phyloP scores from a whole-genome alignment of 1,284 basidiomycete species.

The Boletellus deceptivus region DNA sequence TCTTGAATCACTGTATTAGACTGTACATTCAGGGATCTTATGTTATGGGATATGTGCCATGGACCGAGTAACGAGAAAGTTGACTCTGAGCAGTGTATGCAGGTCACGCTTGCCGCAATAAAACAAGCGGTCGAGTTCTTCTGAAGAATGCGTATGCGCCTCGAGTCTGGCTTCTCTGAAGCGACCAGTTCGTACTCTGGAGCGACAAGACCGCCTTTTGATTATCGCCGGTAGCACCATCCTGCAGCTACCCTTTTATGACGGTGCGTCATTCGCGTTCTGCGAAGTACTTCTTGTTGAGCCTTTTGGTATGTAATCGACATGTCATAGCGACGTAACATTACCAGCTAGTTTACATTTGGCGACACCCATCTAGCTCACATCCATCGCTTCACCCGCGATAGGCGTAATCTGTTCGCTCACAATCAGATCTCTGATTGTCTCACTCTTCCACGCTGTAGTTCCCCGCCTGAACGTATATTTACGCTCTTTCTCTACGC shows the following conservation, averaged over 20 bases:
- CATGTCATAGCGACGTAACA: not conserved
- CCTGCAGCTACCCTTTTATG: no score
- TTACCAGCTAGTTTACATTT: slow-evolving; percentile 7
- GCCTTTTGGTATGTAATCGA: no score
- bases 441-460: slow-evolving; percentile 85
- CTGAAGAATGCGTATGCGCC: no score
- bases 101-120: no score
- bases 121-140: no score
- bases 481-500: slow-evolving; percentile 77
- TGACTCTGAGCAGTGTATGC: no score
- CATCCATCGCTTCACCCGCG: slow-evolving; percentile 73
- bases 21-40: slow-evolving; percentile 16
- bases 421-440: slow-evolving; percentile 68
- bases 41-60: slow-evolving; percentile 12
- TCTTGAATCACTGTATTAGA: slow-evolving; percentile 27
- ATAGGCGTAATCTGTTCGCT: slow-evolving; percentile 63
- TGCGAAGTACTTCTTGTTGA: no score
- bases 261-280: no score
- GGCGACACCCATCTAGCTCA: slow-evolving; percentile 39
- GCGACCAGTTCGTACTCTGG: no score
- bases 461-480: slow-evolving; percentile 80
- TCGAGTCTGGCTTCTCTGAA: no score
- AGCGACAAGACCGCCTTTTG: no score
- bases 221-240: no score
- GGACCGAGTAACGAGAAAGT: not conserved